Conservation (phyloP, 2,329 filamentous ascomycete species). For the Talaromyces rugulosus region DNA sequence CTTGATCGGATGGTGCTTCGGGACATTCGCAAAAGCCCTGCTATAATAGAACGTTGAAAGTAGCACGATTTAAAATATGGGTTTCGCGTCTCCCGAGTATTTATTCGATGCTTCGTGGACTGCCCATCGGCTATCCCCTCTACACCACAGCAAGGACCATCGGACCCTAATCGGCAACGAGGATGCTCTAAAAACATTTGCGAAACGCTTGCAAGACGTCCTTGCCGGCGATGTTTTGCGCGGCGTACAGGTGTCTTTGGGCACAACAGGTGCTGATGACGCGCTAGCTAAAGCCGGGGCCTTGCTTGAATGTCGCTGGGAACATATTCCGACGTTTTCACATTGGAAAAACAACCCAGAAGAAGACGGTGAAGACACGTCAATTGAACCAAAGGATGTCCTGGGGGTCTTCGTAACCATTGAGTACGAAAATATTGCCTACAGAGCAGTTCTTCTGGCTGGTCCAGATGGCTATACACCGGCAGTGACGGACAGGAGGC, state of each 20-base stretch:
- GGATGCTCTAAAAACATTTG: slow-evolving; percentile 41
- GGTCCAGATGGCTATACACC: slow-evolving; percentile 22
- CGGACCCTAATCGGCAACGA: slow-evolving; percentile 30
- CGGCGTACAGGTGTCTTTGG: slow-evolving; percentile 39
- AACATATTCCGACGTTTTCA: slow-evolving; percentile 25
- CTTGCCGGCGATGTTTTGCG: slow-evolving; percentile 48
- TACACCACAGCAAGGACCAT: slow-evolving; percentile 44
- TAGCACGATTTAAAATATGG: slow-evolving; percentile 20
- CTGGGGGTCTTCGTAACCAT: slow-evolving; percentile 48
- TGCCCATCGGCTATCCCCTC: slow-evolving; percentile 52
- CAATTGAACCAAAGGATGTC: slow-evolving; percentile 22
- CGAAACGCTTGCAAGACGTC: slow-evolving; percentile 45
- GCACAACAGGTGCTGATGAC: slow-evolving; percentile 29
- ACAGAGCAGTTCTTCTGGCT: slow-evolving; percentile 49
- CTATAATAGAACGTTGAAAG: not conserved
- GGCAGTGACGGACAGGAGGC: slow-evolving; percentile 3
- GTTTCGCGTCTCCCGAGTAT: slow-evolving; percentile 27
- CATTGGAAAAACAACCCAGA: slow-evolving; percentile 4
- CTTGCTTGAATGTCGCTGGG: slow-evolving; percentile 46
- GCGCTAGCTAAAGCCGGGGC: slow-evolving; percentile 35
- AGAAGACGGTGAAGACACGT: slow-evolving; percentile 20
- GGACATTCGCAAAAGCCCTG: slow-evolving; percentile 13
- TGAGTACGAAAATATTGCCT: slow-evolving; percentile 46
- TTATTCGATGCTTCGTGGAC: slow-evolving; percentile 53
- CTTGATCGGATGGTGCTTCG: not conserved